phyloP scores from a whole-genome alignment of 2,329 filamentous ascomycete species.

The Madurella fahalii region DNA sequence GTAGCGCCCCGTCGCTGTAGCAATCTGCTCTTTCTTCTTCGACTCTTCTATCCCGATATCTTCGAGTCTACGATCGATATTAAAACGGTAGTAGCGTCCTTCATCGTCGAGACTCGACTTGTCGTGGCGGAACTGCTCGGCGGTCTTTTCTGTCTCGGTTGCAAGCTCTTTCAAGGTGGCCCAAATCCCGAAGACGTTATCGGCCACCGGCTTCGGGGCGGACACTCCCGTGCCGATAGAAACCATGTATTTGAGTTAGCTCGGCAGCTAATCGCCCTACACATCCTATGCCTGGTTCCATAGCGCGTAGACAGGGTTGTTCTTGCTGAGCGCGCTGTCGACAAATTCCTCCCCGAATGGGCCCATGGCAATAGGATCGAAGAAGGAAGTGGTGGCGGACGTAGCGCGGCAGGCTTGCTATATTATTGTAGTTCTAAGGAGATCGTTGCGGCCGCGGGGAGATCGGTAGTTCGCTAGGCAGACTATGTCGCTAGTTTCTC shows the following conservation, averaged over 20 bases:
- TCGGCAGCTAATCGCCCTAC: slow-evolving; percentile 31
- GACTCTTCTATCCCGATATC: slow-evolving; percentile 39
- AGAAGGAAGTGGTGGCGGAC: slow-evolving; percentile 23
- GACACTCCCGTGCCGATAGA: slow-evolving; percentile 39
- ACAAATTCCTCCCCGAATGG: slow-evolving; percentile 27
- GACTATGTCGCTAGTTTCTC: slow-evolving; percentile 21
- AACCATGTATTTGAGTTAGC: slow-evolving; percentile 34
- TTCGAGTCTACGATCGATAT: slow-evolving; percentile 39
- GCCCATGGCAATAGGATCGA: slow-evolving; percentile 22
- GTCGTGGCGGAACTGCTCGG: slow-evolving; percentile 34
- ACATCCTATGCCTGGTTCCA: slow-evolving; percentile 38
- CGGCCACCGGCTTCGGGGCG: slow-evolving; percentile 27
- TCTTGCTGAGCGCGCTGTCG: slow-evolving; percentile 37
- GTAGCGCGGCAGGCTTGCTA: slow-evolving; percentile 24
- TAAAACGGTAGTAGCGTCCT: slow-evolving; percentile 41
- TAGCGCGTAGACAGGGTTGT: slow-evolving; percentile 42
- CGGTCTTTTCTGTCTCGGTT: slow-evolving; percentile 38
- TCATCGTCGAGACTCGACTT: slow-evolving; percentile 31
- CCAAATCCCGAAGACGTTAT: slow-evolving; percentile 28
- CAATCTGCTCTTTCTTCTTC: slow-evolving; percentile 30
- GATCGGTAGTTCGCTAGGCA: slow-evolving; percentile 17
- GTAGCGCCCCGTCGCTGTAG: slow-evolving; percentile 23
- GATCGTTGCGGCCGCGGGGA: slow-evolving; percentile 21
- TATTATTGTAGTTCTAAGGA: slow-evolving; percentile 18
- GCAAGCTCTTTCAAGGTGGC: slow-evolving; percentile 30